Evolutionary conservation across 768 basidiomycete species (phyloP).

Genomic region (Lentinula lateritia): DNA sequence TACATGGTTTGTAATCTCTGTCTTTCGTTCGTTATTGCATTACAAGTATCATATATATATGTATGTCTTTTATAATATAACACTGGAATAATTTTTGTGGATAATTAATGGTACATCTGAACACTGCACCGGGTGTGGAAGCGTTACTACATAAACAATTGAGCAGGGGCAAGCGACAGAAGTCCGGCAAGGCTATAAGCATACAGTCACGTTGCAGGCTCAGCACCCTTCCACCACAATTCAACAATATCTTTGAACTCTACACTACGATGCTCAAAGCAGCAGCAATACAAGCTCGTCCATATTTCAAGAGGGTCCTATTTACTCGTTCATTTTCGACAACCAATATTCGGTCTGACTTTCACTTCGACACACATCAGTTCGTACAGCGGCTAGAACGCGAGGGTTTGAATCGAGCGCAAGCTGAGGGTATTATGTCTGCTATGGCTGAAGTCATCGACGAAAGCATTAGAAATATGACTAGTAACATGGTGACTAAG

Average conservation of each 20-base stretch:
- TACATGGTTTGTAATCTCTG: neutral
- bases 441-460: constrained; percentile 97
- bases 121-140: neutral
- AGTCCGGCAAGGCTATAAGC: too few relatives aligned
- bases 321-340: constrained; percentile 1
- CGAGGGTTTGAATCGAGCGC: constrained; percentile 83
- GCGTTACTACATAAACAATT: neutral
- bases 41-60: neutral
- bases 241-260: too few relatives aligned
- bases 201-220: too few relatives aligned
- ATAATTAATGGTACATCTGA: neutral
- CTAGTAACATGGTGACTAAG: constrained; percentile 92
- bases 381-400: constrained; percentile 88
- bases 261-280: neutral
- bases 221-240: too few relatives aligned
- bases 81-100: neutral
- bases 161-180: too few relatives aligned
- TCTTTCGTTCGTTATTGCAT: neutral
- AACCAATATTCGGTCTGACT: constrained; percentile 28
- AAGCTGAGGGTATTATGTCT: constrained; percentile 96
- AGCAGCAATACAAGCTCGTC: neutral
- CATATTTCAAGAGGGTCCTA: neutral
- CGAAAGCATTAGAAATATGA: constrained; percentile 95
- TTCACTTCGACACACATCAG: constrained; percentile 94
- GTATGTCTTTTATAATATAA: neutral